A percentile compares a stretch with the other conserved stretches of the same genome.
phyloP scores from a whole-genome alignment of 1,284 basidiomycete species.

The Inonotus obliquus region DNA sequence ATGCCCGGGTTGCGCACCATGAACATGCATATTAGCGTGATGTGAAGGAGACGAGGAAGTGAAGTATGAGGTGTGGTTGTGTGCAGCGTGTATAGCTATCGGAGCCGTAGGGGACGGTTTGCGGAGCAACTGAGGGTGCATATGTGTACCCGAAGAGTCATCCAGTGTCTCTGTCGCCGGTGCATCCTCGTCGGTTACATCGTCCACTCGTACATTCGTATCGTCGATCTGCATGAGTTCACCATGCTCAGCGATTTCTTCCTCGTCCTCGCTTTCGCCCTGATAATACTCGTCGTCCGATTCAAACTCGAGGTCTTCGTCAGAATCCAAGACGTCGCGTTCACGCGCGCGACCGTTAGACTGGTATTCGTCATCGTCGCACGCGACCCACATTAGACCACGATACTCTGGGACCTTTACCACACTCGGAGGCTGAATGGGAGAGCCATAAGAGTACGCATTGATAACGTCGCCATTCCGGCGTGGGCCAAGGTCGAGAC shows the following conservation, averaged over 20 bases:
- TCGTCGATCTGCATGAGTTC: conserved; percentile 20
- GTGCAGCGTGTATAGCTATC: conserved; percentile 20
- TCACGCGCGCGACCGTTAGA: conserved; percentile 9
- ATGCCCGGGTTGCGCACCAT: conserved; percentile 26
- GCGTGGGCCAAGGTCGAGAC: conserved; percentile 21
- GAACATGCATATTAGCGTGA: conserved; percentile 23
- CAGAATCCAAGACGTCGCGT: conserved; percentile 18
- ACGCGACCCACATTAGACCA: conserved; percentile 72
- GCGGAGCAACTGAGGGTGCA: conserved; percentile 50
- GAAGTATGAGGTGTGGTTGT: conserved; percentile 23
- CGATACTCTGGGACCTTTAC: conserved; percentile 39
- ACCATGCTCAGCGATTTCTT: conserved; percentile 23
- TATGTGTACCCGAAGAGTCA: conserved; percentile 35
- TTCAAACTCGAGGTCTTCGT: conserved; percentile 20
- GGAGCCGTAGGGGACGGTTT: conserved; percentile 27
- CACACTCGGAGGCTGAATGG: conserved; percentile 26
- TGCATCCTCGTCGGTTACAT: conserved; percentile 32
- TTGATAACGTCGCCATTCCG: conserved; percentile 6
- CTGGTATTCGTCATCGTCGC: conserved; percentile 48
- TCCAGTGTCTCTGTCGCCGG: conserved; percentile 26
- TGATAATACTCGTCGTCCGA: conserved; percentile 23
- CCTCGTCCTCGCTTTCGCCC: conserved; percentile 22
- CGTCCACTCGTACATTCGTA: conserved; percentile 21
- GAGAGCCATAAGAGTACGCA: conserved; percentile 1
- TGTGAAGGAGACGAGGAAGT: conserved; percentile 20